Conservation (phyloP, 371 early-diverging fungal species). For the Apophysomyces ossiformis region DNA sequence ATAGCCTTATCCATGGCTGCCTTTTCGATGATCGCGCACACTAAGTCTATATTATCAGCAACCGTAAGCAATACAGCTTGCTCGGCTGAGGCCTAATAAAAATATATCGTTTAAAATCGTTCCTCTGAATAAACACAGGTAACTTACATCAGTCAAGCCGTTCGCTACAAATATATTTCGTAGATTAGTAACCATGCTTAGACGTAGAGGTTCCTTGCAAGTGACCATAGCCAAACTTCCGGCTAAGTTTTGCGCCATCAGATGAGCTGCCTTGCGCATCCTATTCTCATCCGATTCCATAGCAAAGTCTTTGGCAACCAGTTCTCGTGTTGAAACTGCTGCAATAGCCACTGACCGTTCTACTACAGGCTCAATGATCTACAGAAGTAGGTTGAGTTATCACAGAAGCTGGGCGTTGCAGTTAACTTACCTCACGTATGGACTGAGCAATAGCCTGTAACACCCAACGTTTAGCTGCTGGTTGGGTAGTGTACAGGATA, state of each 20-base stretch:
- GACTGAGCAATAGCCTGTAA: constrained; percentile 87
- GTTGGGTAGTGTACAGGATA: constrained; percentile 78
- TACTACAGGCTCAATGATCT: constrained; percentile 82
- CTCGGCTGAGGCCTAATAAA: constrained; percentile 67
- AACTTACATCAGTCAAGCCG: constrained; percentile 76
- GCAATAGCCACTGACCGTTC: constrained; percentile 94
- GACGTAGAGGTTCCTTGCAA: constrained; percentile 93
- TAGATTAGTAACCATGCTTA: constrained; percentile 81
- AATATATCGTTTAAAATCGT: constrained; percentile 11
- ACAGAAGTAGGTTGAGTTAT: constrained; percentile 17
- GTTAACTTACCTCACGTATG: constrained; percentile 72
- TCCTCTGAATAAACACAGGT: not conserved
- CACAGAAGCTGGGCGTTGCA: not conserved
- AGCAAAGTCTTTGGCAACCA: constrained; percentile 93
- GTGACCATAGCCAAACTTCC: constrained; percentile 88
- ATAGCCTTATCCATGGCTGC: constrained; percentile 92
- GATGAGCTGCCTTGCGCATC: constrained; percentile 90
- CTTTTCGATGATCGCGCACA: constrained; percentile 90
- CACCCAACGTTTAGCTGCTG: constrained; percentile 82
- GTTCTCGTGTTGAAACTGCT: constrained; percentile 85
- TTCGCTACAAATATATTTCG: constrained; percentile 80
- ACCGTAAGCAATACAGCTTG: constrained; percentile 81
- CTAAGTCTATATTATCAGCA: constrained; percentile 90
- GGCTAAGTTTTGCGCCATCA: constrained; percentile 88
- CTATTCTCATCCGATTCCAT: constrained; percentile 92